Conservation (phyloP, 371 early-diverging fungal species). For the Furculomyces boomerangus region DNA sequence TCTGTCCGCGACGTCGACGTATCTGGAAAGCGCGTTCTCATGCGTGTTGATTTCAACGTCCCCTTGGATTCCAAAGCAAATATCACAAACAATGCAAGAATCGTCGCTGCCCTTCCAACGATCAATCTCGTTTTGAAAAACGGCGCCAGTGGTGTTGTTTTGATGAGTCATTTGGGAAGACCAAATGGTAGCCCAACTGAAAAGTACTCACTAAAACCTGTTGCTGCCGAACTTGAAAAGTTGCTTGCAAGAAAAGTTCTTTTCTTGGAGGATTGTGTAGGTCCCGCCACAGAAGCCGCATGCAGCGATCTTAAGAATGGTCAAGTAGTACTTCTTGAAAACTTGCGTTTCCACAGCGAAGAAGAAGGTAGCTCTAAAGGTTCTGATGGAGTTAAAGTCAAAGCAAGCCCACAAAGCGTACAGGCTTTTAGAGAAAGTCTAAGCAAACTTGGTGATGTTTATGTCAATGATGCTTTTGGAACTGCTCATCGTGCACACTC, state of each 20-base stretch:
- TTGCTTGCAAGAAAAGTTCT: slow-evolving; percentile 71
- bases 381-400: slow-evolving; percentile 72
- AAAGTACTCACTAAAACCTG: slow-evolving; percentile 87
- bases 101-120: slow-evolving; percentile 90
- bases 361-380: slow-evolving; percentile 94
- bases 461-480: slow-evolving; percentile 98
- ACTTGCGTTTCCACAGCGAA: slow-evolving; percentile 95
- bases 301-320: slow-evolving; percentile 60
- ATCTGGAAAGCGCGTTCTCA: slow-evolving; percentile 76
- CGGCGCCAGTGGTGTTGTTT: slow-evolving; percentile 76
- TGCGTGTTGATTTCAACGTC: slow-evolving; percentile 98
- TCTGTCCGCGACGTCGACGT: slow-evolving; percentile 73
- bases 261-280: slow-evolving; percentile 90
- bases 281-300: slow-evolving; percentile 64
- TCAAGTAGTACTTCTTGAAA: slow-evolving; percentile 89
- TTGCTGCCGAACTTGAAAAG: slow-evolving; percentile 66
- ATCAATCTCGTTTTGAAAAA: slow-evolving; percentile 67
- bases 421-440: slow-evolving; percentile 78
- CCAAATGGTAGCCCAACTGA: slow-evolving; percentile 80
- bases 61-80: slow-evolving; percentile 72
- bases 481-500: slow-evolving; percentile 95
- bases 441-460: slow-evolving; percentile 87
- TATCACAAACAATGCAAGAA: slow-evolving; percentile 94
- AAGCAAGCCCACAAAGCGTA: slow-evolving; percentile 69
- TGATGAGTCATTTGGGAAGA: slow-evolving; percentile 97